phyloP scores from a whole-genome alignment of 2,329 filamentous ascomycete genomes.

The Alternaria alternata region DNA sequence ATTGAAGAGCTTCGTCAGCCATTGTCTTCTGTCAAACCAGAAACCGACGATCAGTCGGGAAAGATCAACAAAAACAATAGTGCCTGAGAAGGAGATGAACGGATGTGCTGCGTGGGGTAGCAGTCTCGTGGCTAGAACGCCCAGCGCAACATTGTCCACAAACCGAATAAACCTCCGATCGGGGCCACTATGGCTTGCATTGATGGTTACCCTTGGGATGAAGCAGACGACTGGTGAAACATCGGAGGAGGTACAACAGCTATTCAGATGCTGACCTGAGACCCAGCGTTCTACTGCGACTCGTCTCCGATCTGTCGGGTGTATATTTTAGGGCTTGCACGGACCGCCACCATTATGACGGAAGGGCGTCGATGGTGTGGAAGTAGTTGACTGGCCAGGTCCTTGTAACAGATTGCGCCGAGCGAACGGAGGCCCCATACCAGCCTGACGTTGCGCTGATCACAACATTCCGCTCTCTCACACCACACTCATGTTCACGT shows the following conservation, averaged over 20 bases:
- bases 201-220: slow-evolving; percentile 26
- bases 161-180: slow-evolving; percentile 27
- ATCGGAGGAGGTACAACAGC: slow-evolving; percentile 11
- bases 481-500: slow-evolving; percentile 18
- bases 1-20: slow-evolving; percentile 74
- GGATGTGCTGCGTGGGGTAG: slow-evolving; percentile 5
- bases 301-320: slow-evolving; percentile 40
- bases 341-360: slow-evolving; percentile 22
- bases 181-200: slow-evolving; percentile 25
- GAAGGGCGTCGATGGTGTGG: slow-evolving; percentile 13
- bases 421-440: slow-evolving; percentile 15
- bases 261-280: slow-evolving; percentile 30
- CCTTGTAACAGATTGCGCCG: slow-evolving; percentile 6
- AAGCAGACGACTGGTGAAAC: slow-evolving; percentile 20
- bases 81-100: slow-evolving; percentile 16
- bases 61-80: slow-evolving; percentile 11
- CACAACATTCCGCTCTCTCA: slow-evolving; percentile 22
- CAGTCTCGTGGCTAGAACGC: slow-evolving; percentile 9
- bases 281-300: slow-evolving; percentile 26
- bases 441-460: slow-evolving; percentile 31
- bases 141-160: slow-evolving; percentile 16
- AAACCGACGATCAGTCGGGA: slow-evolving; percentile 8
- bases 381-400: slow-evolving; percentile 14
- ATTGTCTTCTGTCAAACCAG: slow-evolving; percentile 28
- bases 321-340: slow-evolving; percentile 13